phyloP scores from a whole-genome alignment of 2,329 filamentous ascomycete genomes.

The Plectosphaerella sp. region DNA sequence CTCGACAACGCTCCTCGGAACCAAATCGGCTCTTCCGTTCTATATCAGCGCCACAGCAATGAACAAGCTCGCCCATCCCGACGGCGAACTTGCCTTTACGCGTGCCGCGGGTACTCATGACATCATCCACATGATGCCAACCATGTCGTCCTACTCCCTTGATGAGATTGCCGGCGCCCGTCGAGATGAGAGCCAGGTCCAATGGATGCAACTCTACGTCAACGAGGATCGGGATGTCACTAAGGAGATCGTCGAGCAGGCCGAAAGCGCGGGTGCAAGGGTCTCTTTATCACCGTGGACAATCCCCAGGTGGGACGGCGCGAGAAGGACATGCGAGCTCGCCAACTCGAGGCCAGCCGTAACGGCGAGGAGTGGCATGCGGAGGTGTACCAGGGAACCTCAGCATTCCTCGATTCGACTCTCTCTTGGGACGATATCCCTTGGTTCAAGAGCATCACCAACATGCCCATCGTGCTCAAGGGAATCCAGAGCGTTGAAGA shows the following conservation, averaged over 20 bases:
- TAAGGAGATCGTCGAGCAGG: constrained; percentile 39
- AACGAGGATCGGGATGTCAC: constrained; percentile 49
- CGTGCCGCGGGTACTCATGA: constrained; percentile 1
- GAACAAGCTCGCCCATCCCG: constrained; percentile 56
- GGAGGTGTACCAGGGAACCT: constrained; percentile 42
- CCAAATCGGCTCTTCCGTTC: constrained; percentile 47
- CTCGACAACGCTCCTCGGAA: constrained; percentile 49
- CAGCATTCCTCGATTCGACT: constrained; percentile 51
- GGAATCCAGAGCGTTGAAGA: constrained; percentile 26
- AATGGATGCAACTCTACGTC: constrained; percentile 60
- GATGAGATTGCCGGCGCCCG: constrained; percentile 1
- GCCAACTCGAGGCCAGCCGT: constrained; percentile 33
- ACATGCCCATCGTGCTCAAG: constrained; percentile 50
- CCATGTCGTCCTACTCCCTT: neutral
- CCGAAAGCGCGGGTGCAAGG: constrained; percentile 41
- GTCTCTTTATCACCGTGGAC: constrained; percentile 55
- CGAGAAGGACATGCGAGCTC: constrained; percentile 39
- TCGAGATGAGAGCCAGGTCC: constrained; percentile 3
- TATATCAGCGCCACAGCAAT: constrained; percentile 62
- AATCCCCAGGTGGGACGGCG: constrained; percentile 52
- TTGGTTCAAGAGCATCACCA: constrained; percentile 52
- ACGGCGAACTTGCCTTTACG: constrained; percentile 42
- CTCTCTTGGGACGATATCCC: constrained; percentile 61
- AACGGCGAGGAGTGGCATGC: constrained; percentile 48
- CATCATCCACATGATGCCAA: constrained; percentile 6